Conservation (phyloP, 2,329 filamentous ascomycete genomes). For the Neofusicoccum ribis region DNA sequence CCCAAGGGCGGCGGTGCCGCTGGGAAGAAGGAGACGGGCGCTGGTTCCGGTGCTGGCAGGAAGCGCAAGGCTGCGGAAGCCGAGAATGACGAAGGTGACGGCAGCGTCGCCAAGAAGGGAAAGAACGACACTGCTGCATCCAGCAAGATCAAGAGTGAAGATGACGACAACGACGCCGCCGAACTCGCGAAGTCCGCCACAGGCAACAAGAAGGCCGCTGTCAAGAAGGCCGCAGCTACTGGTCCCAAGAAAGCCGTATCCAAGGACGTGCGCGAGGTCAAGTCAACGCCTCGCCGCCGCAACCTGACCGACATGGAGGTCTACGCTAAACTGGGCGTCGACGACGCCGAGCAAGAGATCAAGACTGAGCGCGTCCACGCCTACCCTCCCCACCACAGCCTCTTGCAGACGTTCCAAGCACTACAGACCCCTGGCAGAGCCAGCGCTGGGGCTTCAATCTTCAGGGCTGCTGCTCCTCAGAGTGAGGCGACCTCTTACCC, state of each 20-base stretch:
- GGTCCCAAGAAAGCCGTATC: not conserved
- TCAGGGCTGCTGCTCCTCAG: too few species aligned
- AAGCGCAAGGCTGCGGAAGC: not conserved
- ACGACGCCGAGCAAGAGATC: not conserved
- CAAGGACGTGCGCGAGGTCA: not conserved
- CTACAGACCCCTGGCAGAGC: not conserved
- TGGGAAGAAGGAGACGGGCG: not conserved
- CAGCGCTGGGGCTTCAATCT: too few species aligned
- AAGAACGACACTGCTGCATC: not conserved
- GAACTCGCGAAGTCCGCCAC: constrained; percentile 18
- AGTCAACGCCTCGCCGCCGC: not conserved
- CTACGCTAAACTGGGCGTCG: not conserved
- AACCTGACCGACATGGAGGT: not conserved
- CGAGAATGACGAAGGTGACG: not conserved
- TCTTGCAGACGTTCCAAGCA: not conserved
- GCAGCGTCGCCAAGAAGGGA: not conserved
- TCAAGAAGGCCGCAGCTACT: constrained; percentile 8
- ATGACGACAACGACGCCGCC: constrained; percentile 14
- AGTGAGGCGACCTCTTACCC: not conserved
- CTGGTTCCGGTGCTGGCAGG: not conserved
- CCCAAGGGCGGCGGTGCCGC: not conserved
- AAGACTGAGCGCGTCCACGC: not conserved
- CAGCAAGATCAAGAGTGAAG: constrained; percentile 16
- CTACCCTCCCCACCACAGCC: not conserved
- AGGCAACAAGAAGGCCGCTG: not conserved